Base-by-base conservation (phyloP, 1,284 basidiomycete species). In the Mycosarcoma mackinlayi region DNA sequence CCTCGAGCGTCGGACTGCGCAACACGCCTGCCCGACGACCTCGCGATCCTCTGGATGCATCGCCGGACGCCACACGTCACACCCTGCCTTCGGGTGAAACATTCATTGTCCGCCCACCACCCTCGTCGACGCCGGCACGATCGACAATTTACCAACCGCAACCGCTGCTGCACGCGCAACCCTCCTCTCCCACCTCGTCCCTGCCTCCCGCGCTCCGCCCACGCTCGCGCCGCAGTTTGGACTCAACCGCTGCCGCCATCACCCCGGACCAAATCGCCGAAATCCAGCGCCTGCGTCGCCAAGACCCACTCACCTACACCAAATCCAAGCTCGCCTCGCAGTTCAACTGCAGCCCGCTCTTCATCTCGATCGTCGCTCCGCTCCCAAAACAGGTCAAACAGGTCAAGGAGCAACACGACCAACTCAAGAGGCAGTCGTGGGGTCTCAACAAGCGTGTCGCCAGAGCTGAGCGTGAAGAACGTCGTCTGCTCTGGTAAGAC, bases 311-410 rank as follows among this genome's bases (percentile, higher is more conserved):
- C 52, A 54, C n/a, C 2, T 53, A 73, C 59, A 78, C 77, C 18
- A 74, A 65, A 19, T 37, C 58, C 19, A 51, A 49, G 33, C 64
- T 80, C 6, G 76, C 80, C 2, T 69, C 75, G 28, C 40, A 58
- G 40, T 81, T 80, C 45, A 66, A 72, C 30, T 77, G 75, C 69
- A 67, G 67, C 19, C 67, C 70, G 2, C 57, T 74, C 6, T 81
- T 81, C 42, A 56, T 82, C 6, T 63, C 64, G 30, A 81, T 80
- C 37, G 70, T 79, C 13, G 79, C 80, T 0, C 80, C 80, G 4
- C 39, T 70, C 31, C 65, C 69, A 4, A 76, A 76, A 46, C 63
- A 58, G 25, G 59, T 74, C 16, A 65, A 65, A 39, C 28, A 50
- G 37, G 65, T 55, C 3, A 69, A 73, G 46, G 16, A 52, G 41